Base-by-base conservation (phyloP, 768 basidiomycete genomes). In the Boletus fagicola region DNA sequence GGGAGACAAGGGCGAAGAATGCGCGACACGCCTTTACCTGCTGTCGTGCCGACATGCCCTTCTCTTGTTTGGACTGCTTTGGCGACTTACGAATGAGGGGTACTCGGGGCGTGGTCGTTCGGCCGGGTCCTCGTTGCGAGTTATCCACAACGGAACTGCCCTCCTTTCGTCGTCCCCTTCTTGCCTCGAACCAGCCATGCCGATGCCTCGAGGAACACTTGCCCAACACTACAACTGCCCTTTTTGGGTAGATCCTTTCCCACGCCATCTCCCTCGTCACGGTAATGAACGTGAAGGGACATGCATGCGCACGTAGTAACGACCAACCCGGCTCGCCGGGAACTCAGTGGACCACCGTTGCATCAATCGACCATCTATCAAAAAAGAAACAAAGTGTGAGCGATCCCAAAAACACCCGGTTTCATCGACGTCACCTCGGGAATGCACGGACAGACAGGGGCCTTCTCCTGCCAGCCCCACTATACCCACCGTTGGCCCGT, bases 1-100 rank as follows among this genome's bases (percentile, higher is more conserved):
- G 72, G 62, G 63, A 64, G 71, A 71, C 72, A 71, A 74, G 71
- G 72, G 71, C 62, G 62, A 72, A 74, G 71, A 57, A 72, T 62
- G 72, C 58, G 60, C 67, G 58, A 72, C 71, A 72, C 71, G 71
- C 71, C 72, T 67, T 71, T 65, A 63, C 71, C 71, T 72, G 71
- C 68, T 50, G 67, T 59, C 62, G 56, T 65, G 62, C 68, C 68
- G 68, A 67, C 62, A 68, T 65, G 70, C 72, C 71, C 69, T 68
- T 61, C 22, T 64, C 53, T 66, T 72, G 62, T 72, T 72, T 72
- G 62, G 61, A 49, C 5, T 24, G 33, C 56, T 72, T 72, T 72
- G 72, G 64, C 54, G 26, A 54, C 45, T 56, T 36, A 68, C 68
- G 40, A 65, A 65, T 60, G 64, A 60, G 60, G 63, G 63, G 20